phyloP scores from a whole-genome alignment of 768 basidiomycete genomes.

The Postia placenta region DNA sequence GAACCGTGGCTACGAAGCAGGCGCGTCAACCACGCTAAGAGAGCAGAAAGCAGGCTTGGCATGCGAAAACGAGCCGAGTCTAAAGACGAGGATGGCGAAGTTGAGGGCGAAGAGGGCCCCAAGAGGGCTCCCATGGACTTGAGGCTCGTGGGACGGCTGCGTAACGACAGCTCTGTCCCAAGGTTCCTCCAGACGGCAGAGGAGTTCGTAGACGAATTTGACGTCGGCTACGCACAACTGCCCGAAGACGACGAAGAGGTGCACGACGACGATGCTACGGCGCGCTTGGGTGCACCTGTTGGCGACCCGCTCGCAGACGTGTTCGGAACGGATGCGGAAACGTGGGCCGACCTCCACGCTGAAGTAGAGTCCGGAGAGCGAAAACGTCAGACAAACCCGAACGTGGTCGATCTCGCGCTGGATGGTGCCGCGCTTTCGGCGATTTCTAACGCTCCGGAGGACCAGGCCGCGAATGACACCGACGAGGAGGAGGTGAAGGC shows the following conservation, averaged over 20 bases:
- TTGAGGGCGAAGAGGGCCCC: slow-evolving; percentile 16
- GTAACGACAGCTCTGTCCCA: slow-evolving; percentile 32
- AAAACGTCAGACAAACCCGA: slow-evolving; percentile 32
- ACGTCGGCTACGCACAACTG: slow-evolving; percentile 17
- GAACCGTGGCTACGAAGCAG: slow-evolving; percentile 76
- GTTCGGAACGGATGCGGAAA: slow-evolving; percentile 61
- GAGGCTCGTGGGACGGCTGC: slow-evolving; percentile 40
- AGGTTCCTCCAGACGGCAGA: slow-evolving; percentile 25
- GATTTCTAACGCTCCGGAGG: slow-evolving; percentile 16
- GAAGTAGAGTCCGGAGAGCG: slow-evolving; percentile 21
- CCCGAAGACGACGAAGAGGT: slow-evolving; percentile 15
- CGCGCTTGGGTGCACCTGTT: slow-evolving; percentile 24
- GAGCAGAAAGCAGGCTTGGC: slow-evolving; percentile 37
- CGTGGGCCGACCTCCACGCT: slow-evolving; percentile 50
- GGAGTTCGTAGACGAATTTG: slow-evolving; percentile 24
- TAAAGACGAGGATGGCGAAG: slow-evolving; percentile 14
- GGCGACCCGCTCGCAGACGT: slow-evolving; percentile 54
- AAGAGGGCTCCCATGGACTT: slow-evolving; percentile 41
- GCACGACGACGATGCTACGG: slow-evolving; percentile 31
- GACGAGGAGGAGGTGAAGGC: slow-evolving; percentile 33
- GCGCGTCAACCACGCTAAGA: slow-evolving; percentile 52
- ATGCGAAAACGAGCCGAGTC: slow-evolving; percentile 21
- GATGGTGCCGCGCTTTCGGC: slow-evolving; percentile 34
- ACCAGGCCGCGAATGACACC: slow-evolving; percentile 30
- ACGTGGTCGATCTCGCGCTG: slow-evolving; percentile 48